A percentile compares a stretch with the other conserved stretches of the same genome.
Evolutionary conservation across 2,329 filamentous ascomycete genomes (phyloP).

Genomic region (Colletotrichum graminicola): DNA sequence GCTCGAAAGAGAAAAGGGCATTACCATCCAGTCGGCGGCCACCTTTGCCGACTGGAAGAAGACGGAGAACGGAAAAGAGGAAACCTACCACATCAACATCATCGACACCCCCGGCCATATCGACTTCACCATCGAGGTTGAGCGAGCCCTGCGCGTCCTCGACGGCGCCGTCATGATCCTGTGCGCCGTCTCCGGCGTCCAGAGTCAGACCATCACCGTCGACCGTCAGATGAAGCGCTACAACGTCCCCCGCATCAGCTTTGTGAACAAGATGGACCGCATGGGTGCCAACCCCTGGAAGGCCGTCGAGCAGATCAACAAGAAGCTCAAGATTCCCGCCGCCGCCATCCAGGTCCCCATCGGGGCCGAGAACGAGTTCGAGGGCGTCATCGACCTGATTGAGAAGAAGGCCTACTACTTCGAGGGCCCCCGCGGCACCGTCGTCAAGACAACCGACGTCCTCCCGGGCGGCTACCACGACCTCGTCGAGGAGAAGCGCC

Average conservation of each 20-base stretch:
- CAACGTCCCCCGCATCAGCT: constrained; percentile 94
- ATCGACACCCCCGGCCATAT: constrained; percentile 99
- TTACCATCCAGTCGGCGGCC: constrained; percentile 97
- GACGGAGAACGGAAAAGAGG: constrained; percentile 83
- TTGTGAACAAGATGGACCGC: constrained; percentile 99
- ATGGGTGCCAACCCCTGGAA: constrained; percentile 99
- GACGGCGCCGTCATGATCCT: constrained; percentile 99
- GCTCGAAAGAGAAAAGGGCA: constrained; percentile 96
- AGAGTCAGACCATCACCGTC: constrained; percentile 98
- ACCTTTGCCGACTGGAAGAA: constrained; percentile 99
- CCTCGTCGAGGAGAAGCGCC: constrained; percentile 85
- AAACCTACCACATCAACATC: constrained; percentile 97
- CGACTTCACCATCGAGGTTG: constrained; percentile 99
- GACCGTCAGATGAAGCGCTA: constrained; percentile 99
- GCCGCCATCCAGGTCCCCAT: constrained; percentile 96
- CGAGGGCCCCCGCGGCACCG: constrained; percentile 84
- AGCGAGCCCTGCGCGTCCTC: constrained; percentile 91
- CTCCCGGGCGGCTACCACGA: constrained; percentile 84
- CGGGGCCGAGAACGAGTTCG: constrained; percentile 89
- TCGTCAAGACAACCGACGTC: constrained; percentile 80
- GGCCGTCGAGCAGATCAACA: constrained; percentile 96
- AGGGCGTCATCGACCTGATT: constrained; percentile 92
- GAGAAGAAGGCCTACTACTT: constrained; percentile 95
- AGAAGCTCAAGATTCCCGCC: constrained; percentile 92
- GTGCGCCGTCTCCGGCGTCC: constrained; percentile 96